Evolutionary conservation across 2,329 filamentous ascomycete genomes (phyloP), one percentile per base, ranked within the genome.

Genomic region (Colletotrichum paranaense): DNA sequence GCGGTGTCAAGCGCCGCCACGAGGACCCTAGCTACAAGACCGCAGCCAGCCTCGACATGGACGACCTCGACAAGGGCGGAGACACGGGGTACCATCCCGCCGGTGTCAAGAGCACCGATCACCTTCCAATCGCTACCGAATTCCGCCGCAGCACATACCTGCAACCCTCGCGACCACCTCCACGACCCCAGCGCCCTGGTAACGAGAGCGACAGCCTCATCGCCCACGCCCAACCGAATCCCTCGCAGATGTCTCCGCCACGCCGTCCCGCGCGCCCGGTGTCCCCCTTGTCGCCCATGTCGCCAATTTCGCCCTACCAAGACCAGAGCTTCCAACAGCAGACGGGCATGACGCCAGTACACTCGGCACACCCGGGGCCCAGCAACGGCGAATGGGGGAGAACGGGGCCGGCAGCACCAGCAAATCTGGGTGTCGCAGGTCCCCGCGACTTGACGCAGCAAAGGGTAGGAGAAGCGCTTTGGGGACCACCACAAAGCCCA

Each of bases 1-100:
- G 94, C 19, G 94, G 94, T 55, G 88, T 90, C 67, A 92, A 90
- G 80, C 82, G 85, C 74, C 88, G 93, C 72, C 86, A 87, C 76
- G 78, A 86, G 22, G 88, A 91, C 74, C 67, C 81, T 53, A 89
- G 87, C 76, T 90, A 90, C 77, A 81, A 83, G 73, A 76, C 82
- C 68, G 82, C 84, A 53, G 78, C 76, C 55, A 73, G 71, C 67
- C 75, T 83, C 53, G 83, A 85, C 75, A 77, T 83, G 78, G 78
- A 86, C 78, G 74, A 83, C 76, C 76, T 86, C 76, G 77, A 80
- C 77, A 70, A 82, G 77, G 78, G 58, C 52, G 65, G 35, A 38
- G 71, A 66, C 62, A 76, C 46, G 24, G 76, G 75, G 5, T 81
- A 80, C 65, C 74, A 71, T 65, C 71, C 67, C 22, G 68, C 78